Evolutionary conservation across 805 yeast species (phyloP).

Genomic region (Yarrowia sp.): DNA sequence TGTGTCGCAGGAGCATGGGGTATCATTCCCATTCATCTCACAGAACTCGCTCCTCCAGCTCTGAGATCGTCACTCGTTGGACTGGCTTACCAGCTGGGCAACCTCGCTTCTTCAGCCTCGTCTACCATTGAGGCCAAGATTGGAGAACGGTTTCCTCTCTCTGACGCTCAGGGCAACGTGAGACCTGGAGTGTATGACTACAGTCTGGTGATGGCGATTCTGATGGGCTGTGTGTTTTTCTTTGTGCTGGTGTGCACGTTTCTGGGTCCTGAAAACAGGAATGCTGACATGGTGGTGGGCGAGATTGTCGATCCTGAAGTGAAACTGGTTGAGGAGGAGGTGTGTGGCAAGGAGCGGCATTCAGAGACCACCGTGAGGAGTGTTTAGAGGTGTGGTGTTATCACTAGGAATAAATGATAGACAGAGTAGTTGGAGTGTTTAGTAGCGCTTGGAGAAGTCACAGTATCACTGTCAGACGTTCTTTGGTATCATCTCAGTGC

Average conservation of each 20-base stretch:
- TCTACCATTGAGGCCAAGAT: constrained; percentile 2
- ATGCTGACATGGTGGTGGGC: background rate
- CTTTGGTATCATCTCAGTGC: too few relatives aligned
- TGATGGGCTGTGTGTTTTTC: constrained; percentile 10
- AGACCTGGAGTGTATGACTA: constrained; percentile 4
- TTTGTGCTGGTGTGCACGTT: background rate
- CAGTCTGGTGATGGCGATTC: constrained; percentile 7
- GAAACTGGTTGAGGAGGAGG: background rate
- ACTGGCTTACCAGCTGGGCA: background rate
- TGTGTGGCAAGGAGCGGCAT: background rate
- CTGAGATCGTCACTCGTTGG: background rate
- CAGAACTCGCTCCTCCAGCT: constrained; percentile 12
- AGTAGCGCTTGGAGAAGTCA: too few relatives aligned
- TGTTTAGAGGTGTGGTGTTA: too few relatives aligned
- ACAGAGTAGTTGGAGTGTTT: too few relatives aligned
- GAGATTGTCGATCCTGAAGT: background rate
- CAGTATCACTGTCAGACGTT: too few relatives aligned
- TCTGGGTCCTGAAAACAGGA: constrained; percentile 3
- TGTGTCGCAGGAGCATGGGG: constrained; percentile 10
- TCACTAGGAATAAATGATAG: too few relatives aligned
- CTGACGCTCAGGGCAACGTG: background rate
- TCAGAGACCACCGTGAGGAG: background rate
- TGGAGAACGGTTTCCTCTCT: background rate
- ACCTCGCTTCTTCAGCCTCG: constrained; percentile 3
- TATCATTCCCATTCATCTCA: constrained; percentile 6